Evolutionary conservation across 352 stramenopile genomes (phyloP), one percentile per base, ranked within the genome.

Genomic region (Phytophthora multivora): DNA sequence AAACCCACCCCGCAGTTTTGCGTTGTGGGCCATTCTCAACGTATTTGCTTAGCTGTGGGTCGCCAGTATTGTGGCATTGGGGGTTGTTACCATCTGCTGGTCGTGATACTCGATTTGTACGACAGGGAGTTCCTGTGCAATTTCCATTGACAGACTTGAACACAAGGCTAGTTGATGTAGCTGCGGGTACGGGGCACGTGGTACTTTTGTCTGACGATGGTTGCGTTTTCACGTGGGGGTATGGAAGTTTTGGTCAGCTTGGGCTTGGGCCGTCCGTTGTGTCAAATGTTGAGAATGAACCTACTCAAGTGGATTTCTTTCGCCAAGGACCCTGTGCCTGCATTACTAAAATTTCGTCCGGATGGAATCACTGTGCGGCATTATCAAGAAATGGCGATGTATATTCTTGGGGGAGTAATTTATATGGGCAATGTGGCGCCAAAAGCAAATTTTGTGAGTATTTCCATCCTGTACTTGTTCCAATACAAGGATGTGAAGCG

Each of bases 381-480:
- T 13, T 77, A 5, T 46, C 63, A 12, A 59, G 23, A 12, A 69
- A 68, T 21, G 30, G 31, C 9, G 30, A 56, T 2, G 33, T 85
- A 1, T 83, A 67, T 36, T 55, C 60, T 13, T 83, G 76, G 73
- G 75, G 76, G 12, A 77, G 56, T 47, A 85, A 85, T 42, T 40
- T 36, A 5, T 52, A 66, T 19, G 73, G 76, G 8, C 70, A 63
- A 3, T 80, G 76, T 45, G 76, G 76, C 0, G 67, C 70, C 2
- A 63, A 63, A 16, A 85, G 73, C 23, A 82, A 73, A 18, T 85
- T 85, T 49, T 66, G 67, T 26, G 66, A 77, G 12, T 85, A 85
- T 33, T 76, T 71, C 36, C 41, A 71, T 5, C 73, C 73, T 10
- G 71, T 80, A 7, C 54, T 66, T 23, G 60, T 85, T 39, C n/a